Percentiles rank a stretch among this genome's conserved stretches.
phyloP scores from a whole-genome alignment of 306 rosid species.

The Vigna radiata region DNA sequence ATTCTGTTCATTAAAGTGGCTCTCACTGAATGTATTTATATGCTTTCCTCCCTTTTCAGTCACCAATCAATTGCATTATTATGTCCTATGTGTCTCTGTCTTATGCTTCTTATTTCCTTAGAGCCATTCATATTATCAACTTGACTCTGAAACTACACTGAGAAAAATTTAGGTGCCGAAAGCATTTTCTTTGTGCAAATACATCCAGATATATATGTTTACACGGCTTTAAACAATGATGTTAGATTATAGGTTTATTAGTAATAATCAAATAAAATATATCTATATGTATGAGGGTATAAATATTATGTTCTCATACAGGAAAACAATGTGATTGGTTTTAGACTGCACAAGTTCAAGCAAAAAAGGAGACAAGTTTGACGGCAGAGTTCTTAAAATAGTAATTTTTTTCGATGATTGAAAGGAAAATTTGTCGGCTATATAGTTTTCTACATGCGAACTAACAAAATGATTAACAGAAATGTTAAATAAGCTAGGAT shows the following conservation, averaged over 20 bases:
- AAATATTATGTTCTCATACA: not conserved
- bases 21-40: not conserved
- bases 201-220: not conserved
- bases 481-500: not conserved
- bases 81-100: not conserved
- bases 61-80: not conserved
- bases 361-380: not conserved
- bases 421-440: constrained; percentile 11
- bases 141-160: not conserved
- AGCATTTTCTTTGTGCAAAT: constrained; percentile 15
- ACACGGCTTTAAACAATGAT: too few relatives aligned
- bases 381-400: not conserved
- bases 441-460: not conserved
- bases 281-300: not conserved
- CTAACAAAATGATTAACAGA: not conserved
- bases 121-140: not conserved
- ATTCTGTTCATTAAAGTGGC: not conserved
- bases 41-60: not conserved
- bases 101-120: not conserved
- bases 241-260: not conserved
- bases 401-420: not conserved
- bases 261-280: not conserved
- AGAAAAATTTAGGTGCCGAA: constrained; percentile 17
- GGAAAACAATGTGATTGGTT: too few relatives aligned
- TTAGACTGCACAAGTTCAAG: not conserved